A percentile compares a stretch with the other conserved stretches of the same genome.
phyloP scores from a whole-genome alignment of 495 filamentous ascomycete species.

The Daldinia concentrica region DNA sequence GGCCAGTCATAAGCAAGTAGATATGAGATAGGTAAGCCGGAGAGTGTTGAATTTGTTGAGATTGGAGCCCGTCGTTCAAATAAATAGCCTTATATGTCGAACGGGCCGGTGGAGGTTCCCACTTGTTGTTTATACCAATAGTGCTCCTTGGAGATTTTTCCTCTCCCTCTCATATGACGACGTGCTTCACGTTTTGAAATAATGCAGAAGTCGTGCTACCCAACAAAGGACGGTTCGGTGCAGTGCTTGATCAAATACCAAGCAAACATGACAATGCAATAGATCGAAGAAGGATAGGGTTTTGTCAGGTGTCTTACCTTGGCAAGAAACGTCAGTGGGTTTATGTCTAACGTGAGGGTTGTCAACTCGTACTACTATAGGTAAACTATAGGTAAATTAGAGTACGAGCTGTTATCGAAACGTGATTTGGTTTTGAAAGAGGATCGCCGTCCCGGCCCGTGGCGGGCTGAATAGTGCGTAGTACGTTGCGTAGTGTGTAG shows the following conservation, averaged over 20 bases:
- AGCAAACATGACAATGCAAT: constrained; percentile 32
- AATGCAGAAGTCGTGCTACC: constrained; percentile 18
- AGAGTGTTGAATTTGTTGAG: not conserved
- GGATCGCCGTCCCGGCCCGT: constrained; percentile 24
- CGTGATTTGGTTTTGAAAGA: constrained; percentile 15
- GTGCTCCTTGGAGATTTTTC: constrained; percentile 3
- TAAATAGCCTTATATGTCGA: not conserved
- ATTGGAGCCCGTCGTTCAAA: not conserved
- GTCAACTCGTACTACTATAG: constrained; percentile 27
- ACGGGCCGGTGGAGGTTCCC: not conserved
- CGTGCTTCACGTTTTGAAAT: constrained; percentile 13
- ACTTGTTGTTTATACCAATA: not conserved
- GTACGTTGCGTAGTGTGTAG: not conserved
- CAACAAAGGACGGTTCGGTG: constrained; percentile 19
- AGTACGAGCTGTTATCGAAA: constrained; percentile 16
- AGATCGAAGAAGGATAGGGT: constrained; percentile 8
- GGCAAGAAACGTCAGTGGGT: constrained; percentile 17
- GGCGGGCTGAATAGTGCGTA: constrained; percentile 10
- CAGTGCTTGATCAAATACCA: constrained; percentile 22
- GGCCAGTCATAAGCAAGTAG: not conserved
- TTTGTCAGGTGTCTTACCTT: constrained; percentile 30
- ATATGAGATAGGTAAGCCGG: not conserved
- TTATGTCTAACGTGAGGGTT: constrained; percentile 32
- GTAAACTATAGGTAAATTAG: constrained; percentile 31
- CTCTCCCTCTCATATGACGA: constrained; percentile 17